These are phyloP conservation scores for Papiliotrema terrestris DNA, from an alignment of 1,284 basidiomycete species.

Conservation along the genomic window DNA sequence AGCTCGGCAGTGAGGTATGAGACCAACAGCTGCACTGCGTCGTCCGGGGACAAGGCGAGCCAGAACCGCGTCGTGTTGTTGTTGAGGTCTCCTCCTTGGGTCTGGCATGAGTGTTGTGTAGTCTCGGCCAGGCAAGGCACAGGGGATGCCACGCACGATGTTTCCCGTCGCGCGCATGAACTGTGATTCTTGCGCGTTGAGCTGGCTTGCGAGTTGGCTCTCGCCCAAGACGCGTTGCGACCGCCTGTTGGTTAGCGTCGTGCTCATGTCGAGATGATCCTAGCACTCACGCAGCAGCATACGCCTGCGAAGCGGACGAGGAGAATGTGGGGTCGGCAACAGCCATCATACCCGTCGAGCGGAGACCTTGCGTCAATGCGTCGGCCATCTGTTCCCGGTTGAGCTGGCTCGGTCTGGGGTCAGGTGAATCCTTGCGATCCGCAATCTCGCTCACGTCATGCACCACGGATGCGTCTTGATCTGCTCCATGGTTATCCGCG, in stretches of 20 bases:
- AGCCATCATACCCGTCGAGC: constrained; percentile 61
- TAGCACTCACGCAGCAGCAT: constrained; percentile 34
- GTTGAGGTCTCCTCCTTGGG: constrained; percentile 41
- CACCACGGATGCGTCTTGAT: constrained; percentile 76
- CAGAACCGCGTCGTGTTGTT: constrained; percentile 44
- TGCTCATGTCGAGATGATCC: not conserved
- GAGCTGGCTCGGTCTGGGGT: constrained; percentile 65
- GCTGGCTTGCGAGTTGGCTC: constrained; percentile 29
- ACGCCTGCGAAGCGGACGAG: constrained; percentile 29
- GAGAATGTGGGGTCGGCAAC: constrained; percentile 58
- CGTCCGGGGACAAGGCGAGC: constrained; percentile 26
- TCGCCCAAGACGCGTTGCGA: constrained; percentile 35
- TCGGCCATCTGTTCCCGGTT: constrained; percentile 63
- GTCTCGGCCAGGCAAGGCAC: not conserved
- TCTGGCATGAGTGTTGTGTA: constrained; percentile 20
- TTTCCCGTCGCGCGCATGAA: constrained; percentile 47
- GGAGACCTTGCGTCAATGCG: constrained; percentile 64
- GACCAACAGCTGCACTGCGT: constrained; percentile 29
- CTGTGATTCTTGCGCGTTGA: constrained; percentile 45
- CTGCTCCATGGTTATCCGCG: constrained; percentile 67
- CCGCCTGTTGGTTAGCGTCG: constrained; percentile 19
- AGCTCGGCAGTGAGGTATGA: constrained; percentile 23
- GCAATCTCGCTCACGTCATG: constrained; percentile 55
- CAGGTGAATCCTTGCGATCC: constrained; percentile 1
- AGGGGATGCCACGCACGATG: constrained; percentile 28